Conservation (phyloP, 768 basidiomycete species). For the Hydnum rufescens region DNA sequence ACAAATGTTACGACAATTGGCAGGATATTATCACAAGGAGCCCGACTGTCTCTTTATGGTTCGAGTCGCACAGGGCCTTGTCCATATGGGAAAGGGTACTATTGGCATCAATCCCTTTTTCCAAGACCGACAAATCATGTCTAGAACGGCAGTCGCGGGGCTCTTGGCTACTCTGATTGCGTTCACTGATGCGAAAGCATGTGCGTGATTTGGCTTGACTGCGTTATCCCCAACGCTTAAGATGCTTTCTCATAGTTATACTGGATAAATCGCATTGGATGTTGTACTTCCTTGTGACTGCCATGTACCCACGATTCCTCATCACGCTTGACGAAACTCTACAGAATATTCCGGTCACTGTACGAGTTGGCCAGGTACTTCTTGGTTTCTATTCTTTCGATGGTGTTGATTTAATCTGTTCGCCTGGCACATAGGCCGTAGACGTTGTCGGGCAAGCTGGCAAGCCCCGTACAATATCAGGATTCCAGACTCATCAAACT, state of each 20-base stretch:
- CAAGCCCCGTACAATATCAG: slow-evolving; percentile 87
- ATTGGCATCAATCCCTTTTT: slow-evolving; percentile 96
- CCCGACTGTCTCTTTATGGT: slow-evolving; percentile 94
- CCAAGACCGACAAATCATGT: slow-evolving; percentile 79
- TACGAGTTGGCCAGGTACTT: slow-evolving; percentile 77
- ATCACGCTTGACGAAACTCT: slow-evolving; percentile 92
- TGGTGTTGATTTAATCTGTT: not conserved
- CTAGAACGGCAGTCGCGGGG: slow-evolving; percentile 73
- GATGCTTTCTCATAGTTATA: slow-evolving; percentile 57
- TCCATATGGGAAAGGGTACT: slow-evolving; percentile 99
- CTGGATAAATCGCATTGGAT: slow-evolving; percentile 97
- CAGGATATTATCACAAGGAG: slow-evolving; percentile 97
- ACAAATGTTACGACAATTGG: slow-evolving; percentile 92
- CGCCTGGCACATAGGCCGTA: slow-evolving; percentile 39
- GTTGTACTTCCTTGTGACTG: slow-evolving; percentile 86
- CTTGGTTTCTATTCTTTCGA: not conserved
- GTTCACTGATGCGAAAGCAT: slow-evolving; percentile 84
- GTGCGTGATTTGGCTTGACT: slow-evolving; percentile 34
- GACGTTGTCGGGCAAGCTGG: slow-evolving; percentile 97
- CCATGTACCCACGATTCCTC: slow-evolving; percentile 97
- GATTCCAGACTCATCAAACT: slow-evolving; percentile 96
- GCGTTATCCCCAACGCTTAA: not conserved
- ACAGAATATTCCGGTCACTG: slow-evolving; percentile 68
- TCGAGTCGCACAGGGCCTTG: slow-evolving; percentile 82
- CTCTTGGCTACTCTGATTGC: slow-evolving; percentile 72